Percentiles rank a stretch among this genome's conserved stretches.
phyloP scores from a whole-genome alignment of 2,329 filamentous ascomycete species.

The Scopulariopsis brevicaulis region DNA sequence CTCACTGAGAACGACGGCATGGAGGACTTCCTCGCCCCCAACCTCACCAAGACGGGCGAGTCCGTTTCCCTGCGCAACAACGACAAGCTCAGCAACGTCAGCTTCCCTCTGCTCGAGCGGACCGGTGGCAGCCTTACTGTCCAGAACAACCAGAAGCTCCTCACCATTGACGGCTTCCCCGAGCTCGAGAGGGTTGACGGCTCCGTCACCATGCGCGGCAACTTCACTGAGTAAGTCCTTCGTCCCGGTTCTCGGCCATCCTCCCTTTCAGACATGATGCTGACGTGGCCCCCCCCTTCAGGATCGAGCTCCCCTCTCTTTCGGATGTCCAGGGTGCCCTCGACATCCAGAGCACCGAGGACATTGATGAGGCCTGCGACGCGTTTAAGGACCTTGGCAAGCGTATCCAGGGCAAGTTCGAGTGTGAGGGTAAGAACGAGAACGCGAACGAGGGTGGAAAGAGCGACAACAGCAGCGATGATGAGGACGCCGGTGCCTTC shows the following conservation, averaged over 20 bases:
- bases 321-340: slow-evolving; percentile 61
- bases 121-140: slow-evolving; percentile 75
- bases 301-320: slow-evolving; percentile 58
- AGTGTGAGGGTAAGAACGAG: slow-evolving; percentile 35
- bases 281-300: slow-evolving; percentile 20
- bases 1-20: slow-evolving; percentile 71
- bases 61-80: slow-evolving; percentile 55
- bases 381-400: slow-evolving; percentile 35
- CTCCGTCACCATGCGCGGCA: slow-evolving; percentile 75
- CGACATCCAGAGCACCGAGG: slow-evolving; percentile 54
- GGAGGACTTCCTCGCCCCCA: slow-evolving; percentile 47
- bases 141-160: slow-evolving; percentile 77
- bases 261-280: slow-evolving; percentile 4
- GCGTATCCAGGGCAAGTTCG: slow-evolving; percentile 32
- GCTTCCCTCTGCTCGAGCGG: slow-evolving; percentile 54
- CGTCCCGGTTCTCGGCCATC: neutral
- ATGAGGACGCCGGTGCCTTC: slow-evolving; percentile 31
- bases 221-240: slow-evolving; percentile 64
- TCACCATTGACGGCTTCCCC: slow-evolving; percentile 54
- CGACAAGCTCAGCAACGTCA: slow-evolving; percentile 57
- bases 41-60: slow-evolving; percentile 56
- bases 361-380: slow-evolving; percentile 45
- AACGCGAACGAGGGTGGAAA: slow-evolving; percentile 35
- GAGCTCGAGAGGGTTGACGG: slow-evolving; percentile 60
- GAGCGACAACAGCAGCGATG: slow-evolving; percentile 15